phyloP scores from a whole-genome alignment of 192 early-diverging fungal species.

The Backusella tarrabulga region DNA sequence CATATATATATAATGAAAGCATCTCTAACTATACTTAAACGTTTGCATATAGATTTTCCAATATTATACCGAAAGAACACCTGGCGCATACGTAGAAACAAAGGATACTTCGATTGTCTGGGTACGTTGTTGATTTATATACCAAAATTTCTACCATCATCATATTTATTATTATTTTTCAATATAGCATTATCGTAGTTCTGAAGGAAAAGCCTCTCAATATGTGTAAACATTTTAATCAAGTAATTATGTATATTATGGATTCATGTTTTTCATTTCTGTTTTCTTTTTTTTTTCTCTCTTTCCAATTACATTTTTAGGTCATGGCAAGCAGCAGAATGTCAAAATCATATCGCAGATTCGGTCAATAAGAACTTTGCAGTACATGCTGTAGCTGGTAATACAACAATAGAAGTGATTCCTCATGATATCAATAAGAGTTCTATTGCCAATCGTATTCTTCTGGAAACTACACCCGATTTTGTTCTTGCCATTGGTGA shows the following conservation, averaged over 20 bases:
- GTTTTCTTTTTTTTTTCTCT: slow-evolving; percentile 5
- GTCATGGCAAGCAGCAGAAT: slow-evolving; percentile 80
- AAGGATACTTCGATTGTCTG: slow-evolving; percentile 73
- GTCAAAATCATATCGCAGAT: slow-evolving; percentile 81
- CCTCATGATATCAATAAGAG: slow-evolving; percentile 73
- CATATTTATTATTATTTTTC: not conserved
- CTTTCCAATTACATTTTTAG: slow-evolving; percentile 7
- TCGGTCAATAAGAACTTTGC: slow-evolving; percentile 64
- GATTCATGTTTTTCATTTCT: slow-evolving; percentile 6
- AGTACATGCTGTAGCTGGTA: slow-evolving; percentile 66
- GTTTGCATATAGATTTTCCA: slow-evolving; percentile 59
- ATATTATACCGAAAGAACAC: slow-evolving; percentile 82
- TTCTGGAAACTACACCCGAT: slow-evolving; percentile 62
- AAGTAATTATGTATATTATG: not conserved
- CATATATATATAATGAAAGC: not conserved
- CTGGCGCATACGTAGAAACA: slow-evolving; percentile 73
- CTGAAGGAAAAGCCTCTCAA: slow-evolving; percentile 22
- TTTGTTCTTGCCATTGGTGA: slow-evolving; percentile 75
- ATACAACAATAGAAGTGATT: slow-evolving; percentile 64
- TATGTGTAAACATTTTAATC: slow-evolving; percentile 26
- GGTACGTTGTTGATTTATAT: slow-evolving; percentile 31
- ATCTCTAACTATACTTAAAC: too few relatives aligned
- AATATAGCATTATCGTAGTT: slow-evolving; percentile 28
- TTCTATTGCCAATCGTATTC: slow-evolving; percentile 51
- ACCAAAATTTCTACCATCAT: not conserved